Conservation (phyloP, 2,329 filamentous ascomycete genomes). For the Exophiala phaeomuriformis region DNA sequence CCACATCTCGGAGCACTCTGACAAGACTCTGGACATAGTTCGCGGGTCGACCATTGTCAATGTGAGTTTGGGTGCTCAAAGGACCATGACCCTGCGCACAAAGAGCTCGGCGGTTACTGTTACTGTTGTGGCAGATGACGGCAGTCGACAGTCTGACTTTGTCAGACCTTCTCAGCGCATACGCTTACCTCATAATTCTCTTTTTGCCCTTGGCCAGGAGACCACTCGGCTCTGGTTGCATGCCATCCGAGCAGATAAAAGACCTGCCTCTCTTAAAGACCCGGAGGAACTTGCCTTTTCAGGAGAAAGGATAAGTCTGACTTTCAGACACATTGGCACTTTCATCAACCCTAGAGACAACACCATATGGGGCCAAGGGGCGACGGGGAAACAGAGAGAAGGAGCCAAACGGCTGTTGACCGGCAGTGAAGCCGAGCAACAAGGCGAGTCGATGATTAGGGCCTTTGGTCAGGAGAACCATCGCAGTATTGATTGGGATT, state of each 20-base stretch:
- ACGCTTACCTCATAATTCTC: slow-evolving; percentile 75
- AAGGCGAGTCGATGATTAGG: slow-evolving; percentile 56
- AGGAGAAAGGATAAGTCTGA: slow-evolving; percentile 80
- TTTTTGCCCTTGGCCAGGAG: slow-evolving; percentile 70
- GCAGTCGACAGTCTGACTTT: slow-evolving; percentile 19
- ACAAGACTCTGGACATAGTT: slow-evolving; percentile 90
- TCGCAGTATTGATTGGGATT: slow-evolving; percentile 63
- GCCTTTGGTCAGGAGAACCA: slow-evolving; percentile 86
- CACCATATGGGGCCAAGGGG: slow-evolving; percentile 88
- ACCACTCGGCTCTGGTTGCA: slow-evolving; percentile 89
- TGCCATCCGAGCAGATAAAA: slow-evolving; percentile 82
- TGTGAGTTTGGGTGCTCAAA: slow-evolving; percentile 82
- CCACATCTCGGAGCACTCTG: slow-evolving; percentile 92
- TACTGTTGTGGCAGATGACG: neutral
- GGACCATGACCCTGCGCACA: slow-evolving; percentile 81
- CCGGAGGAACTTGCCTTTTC: slow-evolving; percentile 62
- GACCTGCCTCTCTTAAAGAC: slow-evolving; percentile 59
- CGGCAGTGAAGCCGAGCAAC: slow-evolving; percentile 58
- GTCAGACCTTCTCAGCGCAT: slow-evolving; percentile 58
- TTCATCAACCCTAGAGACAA: slow-evolving; percentile 61
- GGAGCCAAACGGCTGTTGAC: slow-evolving; percentile 60
- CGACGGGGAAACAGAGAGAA: slow-evolving; percentile 57
- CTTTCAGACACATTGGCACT: slow-evolving; percentile 82
- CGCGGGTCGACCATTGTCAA: slow-evolving; percentile 80
- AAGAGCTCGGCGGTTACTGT: slow-evolving; percentile 52